phyloP scores from a whole-genome alignment of 345 rosid genomes.

The Sonneratia alba region DNA sequence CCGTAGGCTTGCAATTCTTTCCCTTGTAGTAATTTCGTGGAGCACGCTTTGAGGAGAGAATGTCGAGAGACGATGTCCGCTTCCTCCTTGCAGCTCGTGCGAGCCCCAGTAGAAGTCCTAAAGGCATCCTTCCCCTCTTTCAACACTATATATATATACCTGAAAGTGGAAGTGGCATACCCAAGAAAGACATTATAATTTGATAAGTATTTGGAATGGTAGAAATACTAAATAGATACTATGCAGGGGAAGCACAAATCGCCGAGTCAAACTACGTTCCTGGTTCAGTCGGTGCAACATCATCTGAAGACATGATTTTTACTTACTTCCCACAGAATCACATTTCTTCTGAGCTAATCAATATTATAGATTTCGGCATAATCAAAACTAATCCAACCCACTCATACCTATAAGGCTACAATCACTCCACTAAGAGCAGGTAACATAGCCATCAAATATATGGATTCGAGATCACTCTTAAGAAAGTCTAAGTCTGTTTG shows the following conservation, averaged over 20 bases:
- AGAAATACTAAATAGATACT: too few relatives aligned
- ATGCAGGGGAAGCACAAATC: neutral
- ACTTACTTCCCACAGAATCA: neutral
- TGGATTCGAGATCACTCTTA: neutral
- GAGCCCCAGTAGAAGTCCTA: slow-evolving; percentile 51
- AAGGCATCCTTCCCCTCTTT: slow-evolving; percentile 31
- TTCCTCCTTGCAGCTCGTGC: slow-evolving; percentile 63
- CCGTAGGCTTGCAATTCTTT: slow-evolving; percentile 70
- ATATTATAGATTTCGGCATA: neutral
- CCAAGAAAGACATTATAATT: neutral
- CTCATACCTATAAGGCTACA: neutral
- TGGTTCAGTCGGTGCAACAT: neutral
- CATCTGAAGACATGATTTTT: neutral
- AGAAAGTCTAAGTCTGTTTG: neutral
- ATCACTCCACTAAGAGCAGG: neutral
- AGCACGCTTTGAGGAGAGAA: slow-evolving; percentile 71
- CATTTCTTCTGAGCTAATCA: neutral
- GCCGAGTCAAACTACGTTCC: neutral
- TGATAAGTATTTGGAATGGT: neutral
- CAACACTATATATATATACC: neutral
- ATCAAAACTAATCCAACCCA: neutral
- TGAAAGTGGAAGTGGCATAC: neutral
- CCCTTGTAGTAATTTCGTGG: slow-evolving; percentile 76
- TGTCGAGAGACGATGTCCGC: slow-evolving; percentile 73
- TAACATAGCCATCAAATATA: neutral